Conservation (phyloP, 495 filamentous ascomycete genomes). For the Eremomyces bilateralis region DNA sequence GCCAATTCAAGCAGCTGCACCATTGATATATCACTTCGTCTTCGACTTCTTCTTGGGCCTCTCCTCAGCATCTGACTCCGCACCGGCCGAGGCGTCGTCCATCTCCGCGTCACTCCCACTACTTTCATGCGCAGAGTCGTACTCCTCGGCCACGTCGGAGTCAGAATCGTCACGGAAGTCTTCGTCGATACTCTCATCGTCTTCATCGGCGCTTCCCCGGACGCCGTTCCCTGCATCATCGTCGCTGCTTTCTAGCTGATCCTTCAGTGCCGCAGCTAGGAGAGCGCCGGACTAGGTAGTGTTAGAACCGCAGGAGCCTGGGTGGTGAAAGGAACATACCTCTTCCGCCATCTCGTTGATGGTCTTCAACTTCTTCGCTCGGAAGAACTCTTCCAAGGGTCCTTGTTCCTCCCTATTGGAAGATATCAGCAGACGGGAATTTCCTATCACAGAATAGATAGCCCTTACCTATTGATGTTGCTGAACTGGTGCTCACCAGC, state of each 20-base stretch:
- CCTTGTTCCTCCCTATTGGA: slow-evolving; percentile 71
- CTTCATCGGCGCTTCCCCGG: slow-evolving; percentile 84
- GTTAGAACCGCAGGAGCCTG: slow-evolving; percentile 5
- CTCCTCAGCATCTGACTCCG: slow-evolving; percentile 26
- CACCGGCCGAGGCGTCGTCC: slow-evolving; percentile 41
- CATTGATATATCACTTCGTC: slow-evolving; percentile 12
- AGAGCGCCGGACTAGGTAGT: slow-evolving; percentile 32
- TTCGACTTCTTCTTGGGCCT: slow-evolving; percentile 56
- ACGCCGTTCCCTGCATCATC: slow-evolving; percentile 54
- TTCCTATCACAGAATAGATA: not conserved
- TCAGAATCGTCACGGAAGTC: slow-evolving; percentile 86
- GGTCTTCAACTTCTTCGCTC: slow-evolving; percentile 73
- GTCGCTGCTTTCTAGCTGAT: slow-evolving; percentile 59
- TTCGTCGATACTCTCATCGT: slow-evolving; percentile 83
- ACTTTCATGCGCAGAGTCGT: slow-evolving; percentile 73
- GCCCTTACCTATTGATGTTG: slow-evolving; percentile 80
- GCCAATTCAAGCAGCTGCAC: too few species aligned
- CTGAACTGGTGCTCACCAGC: slow-evolving; percentile 79
- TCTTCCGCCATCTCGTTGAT: slow-evolving; percentile 87
- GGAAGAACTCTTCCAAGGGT: slow-evolving; percentile 89
- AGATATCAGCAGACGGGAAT: slow-evolving; percentile 1
- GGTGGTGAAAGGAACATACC: slow-evolving; percentile 16
- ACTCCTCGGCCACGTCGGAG: slow-evolving; percentile 92
- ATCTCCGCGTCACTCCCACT: slow-evolving; percentile 54
- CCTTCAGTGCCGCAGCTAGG: slow-evolving; percentile 58